Evolutionary conservation across 83 land plant genomes (phyloP), one percentile per base, ranked within the genome.

Genomic region (Isoetes engelmannii): DNA sequence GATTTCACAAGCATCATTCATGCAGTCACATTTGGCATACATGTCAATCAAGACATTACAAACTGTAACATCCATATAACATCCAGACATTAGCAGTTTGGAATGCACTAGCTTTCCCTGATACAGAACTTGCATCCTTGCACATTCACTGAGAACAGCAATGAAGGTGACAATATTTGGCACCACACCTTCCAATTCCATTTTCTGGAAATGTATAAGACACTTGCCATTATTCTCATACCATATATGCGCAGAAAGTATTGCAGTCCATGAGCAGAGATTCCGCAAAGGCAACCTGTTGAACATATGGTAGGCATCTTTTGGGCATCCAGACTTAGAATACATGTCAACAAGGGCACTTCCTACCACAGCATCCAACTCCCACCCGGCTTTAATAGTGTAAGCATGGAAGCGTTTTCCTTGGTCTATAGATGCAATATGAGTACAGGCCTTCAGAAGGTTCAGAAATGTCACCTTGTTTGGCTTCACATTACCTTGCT

Each of bases 251-350:
- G 53, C 69, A 4, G 55, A 19, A 13, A 66, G 45, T 5, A 66
- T n/a, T 66, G 69, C 61, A 47, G 13, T 66, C 69, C 69, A 66
- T 45, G 45, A 5, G 18, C 15, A 48, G 7, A 66, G 21, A 66
- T 66, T 20, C 15, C 69, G 48, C 9, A 21, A 7, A 10, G 55
- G 48, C 5, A 66, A 13, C 15, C 47, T 7, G 15, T n/a, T 47
- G 48, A 66, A 66, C 48, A 66, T 53, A 13, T 13, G 6, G 45
- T 45, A 53, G 4, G 69, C 48, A 19, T 66, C 69, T 20, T 37
- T 21, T 13, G 48, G 18, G 9, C 4, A n/a, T n/a, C 69, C 69
- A 66, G 4, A 45, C 45, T 66, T 66, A n/a, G n/a, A n/a, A n/a
- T n/a, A n/a, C n/a, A n/a, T n/a, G n/a, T n/a, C n/a, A n/a, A n/a